Evolutionary conservation across 495 filamentous ascomycete genomes (phyloP).

Genomic region (Aspergillus indologenus): DNA sequence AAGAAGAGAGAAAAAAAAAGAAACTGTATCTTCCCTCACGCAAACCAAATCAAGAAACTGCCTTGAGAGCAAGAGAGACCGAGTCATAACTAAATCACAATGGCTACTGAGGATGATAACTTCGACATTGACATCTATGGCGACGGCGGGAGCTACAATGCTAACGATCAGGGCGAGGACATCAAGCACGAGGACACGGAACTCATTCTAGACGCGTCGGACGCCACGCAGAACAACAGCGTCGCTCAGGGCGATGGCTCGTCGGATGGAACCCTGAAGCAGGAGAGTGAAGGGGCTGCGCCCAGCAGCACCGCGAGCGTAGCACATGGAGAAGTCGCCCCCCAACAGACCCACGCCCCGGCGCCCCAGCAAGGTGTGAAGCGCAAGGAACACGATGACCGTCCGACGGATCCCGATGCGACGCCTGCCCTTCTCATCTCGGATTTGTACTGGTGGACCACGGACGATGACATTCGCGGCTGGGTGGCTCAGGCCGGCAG

Average conservation of each 20-base stretch:
- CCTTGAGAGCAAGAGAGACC: constrained; percentile 20
- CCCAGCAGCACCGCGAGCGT: constrained; percentile 22
- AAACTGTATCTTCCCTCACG: constrained; percentile 34
- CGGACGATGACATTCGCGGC: constrained; percentile 88
- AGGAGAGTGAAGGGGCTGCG: constrained; percentile 21
- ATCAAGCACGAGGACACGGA: constrained; percentile 48
- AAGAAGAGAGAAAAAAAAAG: constrained; percentile 26
- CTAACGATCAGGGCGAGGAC: constrained; percentile 48
- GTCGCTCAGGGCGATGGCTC: constrained; percentile 16
- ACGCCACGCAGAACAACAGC: constrained; percentile 22
- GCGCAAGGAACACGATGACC: constrained; percentile 72
- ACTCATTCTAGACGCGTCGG: constrained; percentile 39
- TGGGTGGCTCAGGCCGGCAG: constrained; percentile 74
- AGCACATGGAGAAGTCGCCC: constrained; percentile 20
- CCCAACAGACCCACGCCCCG: constrained; percentile 19
- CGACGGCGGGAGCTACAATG: constrained; percentile 58
- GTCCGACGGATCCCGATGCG: constrained; percentile 75
- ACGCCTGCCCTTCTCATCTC: constrained; percentile 79
- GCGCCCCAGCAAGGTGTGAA: constrained; percentile 65
- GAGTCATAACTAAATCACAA: constrained; percentile 43
- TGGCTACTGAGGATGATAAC: constrained; percentile 82
- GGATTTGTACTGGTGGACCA: constrained; percentile 95
- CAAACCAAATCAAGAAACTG: constrained; percentile 32
- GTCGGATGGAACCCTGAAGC: constrained; percentile 17
- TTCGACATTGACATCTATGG: constrained; percentile 99